Percentiles rank a stretch among this genome's conserved stretches.
phyloP scores from a whole-genome alignment of 306 rosid genomes.

The Arachis stenosperma region DNA sequence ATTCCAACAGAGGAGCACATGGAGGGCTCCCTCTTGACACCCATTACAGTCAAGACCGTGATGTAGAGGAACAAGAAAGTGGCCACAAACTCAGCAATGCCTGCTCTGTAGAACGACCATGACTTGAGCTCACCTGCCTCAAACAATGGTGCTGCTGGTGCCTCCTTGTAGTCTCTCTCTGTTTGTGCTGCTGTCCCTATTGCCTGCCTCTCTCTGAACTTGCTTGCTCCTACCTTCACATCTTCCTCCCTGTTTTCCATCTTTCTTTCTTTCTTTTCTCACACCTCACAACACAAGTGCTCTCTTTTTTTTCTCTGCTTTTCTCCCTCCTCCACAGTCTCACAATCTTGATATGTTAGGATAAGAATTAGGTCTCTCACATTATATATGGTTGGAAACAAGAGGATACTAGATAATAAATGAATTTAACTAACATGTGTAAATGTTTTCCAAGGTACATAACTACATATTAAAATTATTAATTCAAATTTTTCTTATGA shows the following conservation, averaged over 20 bases:
- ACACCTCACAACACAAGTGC: not conserved
- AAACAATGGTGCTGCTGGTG: conserved; percentile 82
- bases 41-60: conserved; percentile 83
- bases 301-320: not conserved
- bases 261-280: conserved; percentile 13
- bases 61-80: conserved; percentile 94
- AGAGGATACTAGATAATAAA: not conserved
- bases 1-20: conserved; percentile 76
- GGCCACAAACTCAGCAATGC: conserved; percentile 86
- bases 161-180: conserved; percentile 82
- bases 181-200: conserved; percentile 79
- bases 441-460: too few species aligned
- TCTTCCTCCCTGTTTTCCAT: conserved; percentile 73
- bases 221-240: conserved; percentile 87
- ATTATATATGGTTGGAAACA: conserved; percentile 43
- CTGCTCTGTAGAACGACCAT: conserved; percentile 94
- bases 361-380: not conserved
- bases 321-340: not conserved
- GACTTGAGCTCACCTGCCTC: conserved; percentile 86
- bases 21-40: conserved; percentile 48
- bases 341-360: not conserved
- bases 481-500: too few species aligned
- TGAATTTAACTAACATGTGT: too few species aligned
- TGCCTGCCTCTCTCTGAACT: conserved; percentile 75
- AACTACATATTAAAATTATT: too few species aligned